These are phyloP conservation scores for Trichosporon sp. DNA, from an alignment of 1,284 basidiomycete genomes.

Conservation along the genomic window DNA sequence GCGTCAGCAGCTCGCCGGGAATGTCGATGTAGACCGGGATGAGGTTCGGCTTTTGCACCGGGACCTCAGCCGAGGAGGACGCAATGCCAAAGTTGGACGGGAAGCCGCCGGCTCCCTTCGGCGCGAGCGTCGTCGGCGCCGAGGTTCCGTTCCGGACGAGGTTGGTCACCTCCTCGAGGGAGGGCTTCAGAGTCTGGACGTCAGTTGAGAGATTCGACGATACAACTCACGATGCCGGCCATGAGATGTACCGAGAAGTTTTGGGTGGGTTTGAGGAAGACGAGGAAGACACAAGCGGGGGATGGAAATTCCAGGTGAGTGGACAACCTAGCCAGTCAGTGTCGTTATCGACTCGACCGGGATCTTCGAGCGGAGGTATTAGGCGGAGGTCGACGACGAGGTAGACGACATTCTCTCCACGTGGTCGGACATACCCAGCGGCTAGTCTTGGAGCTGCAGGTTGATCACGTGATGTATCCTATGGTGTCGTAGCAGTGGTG, in stretches of 20 bases:
- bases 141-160: constrained; percentile 41
- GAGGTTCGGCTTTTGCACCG: constrained; percentile 41
- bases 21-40: constrained; percentile 89
- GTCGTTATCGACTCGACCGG: not conserved
- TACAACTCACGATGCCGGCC: constrained; percentile 7
- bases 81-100: constrained; percentile 38
- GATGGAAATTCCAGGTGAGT: constrained; percentile 8
- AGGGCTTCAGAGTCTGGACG: constrained; percentile 32
- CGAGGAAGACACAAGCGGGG: not conserved
- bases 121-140: constrained; percentile 45
- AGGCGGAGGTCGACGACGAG: not conserved
- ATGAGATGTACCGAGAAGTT: constrained; percentile 27
- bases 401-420: not conserved
- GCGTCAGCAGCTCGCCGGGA: constrained; percentile 94
- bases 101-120: constrained; percentile 37
- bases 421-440: not conserved
- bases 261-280: not conserved
- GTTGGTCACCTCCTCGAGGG: constrained; percentile 45
- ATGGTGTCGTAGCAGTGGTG: not conserved
- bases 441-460: not conserved
- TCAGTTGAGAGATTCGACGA: not conserved
- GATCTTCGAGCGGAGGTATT: constrained; percentile 13
- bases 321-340: not conserved
- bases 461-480: not conserved
- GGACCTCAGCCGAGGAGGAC: constrained; percentile 24